Evolutionary conservation across 2,329 filamentous ascomycete species (phyloP).

Genomic region (Paradendryphiella salina): DNA sequence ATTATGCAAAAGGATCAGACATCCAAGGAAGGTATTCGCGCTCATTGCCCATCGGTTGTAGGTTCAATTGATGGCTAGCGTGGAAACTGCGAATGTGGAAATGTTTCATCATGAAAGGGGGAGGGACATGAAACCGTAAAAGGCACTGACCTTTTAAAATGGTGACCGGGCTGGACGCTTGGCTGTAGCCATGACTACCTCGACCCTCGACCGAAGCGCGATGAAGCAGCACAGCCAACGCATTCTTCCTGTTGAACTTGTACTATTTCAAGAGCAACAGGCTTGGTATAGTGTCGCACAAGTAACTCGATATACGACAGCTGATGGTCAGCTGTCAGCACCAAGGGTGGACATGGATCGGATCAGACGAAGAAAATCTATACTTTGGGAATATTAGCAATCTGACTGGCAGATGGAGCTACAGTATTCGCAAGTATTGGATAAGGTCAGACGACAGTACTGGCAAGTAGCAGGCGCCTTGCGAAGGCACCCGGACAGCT

Average conservation of each 20-base stretch:
- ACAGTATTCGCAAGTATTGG: not conserved
- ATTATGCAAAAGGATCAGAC: conserved; percentile 58
- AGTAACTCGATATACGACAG: not conserved
- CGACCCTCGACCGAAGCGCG: not conserved
- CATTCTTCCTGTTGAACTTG: not conserved
- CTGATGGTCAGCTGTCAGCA: not conserved
- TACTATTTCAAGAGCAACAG: too few relatives aligned
- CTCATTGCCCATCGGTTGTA: conserved; percentile 67
- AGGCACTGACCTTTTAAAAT: conserved; percentile 38
- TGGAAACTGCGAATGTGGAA: conserved; percentile 88
- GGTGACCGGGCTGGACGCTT: not conserved
- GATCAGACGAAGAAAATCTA: conserved; percentile 2
- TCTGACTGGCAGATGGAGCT: conserved; percentile 3
- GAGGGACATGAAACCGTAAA: conserved; percentile 16
- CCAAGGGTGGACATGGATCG: conserved; percentile 2
- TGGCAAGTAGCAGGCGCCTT: conserved; percentile 85
- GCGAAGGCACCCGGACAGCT: conserved; percentile 66
- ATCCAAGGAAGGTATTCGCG: conserved; percentile 72
- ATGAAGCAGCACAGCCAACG: not conserved
- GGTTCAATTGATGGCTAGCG: conserved; percentile 71
- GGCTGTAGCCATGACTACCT: not conserved
- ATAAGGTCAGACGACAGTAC: conserved; percentile 75
- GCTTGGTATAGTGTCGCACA: not conserved
- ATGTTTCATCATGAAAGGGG: conserved; percentile 68
- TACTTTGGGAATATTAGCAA: conserved; percentile 17